Base-by-base conservation (phyloP, 2,329 filamentous ascomycete genomes). In the Helotiales sp. region DNA sequence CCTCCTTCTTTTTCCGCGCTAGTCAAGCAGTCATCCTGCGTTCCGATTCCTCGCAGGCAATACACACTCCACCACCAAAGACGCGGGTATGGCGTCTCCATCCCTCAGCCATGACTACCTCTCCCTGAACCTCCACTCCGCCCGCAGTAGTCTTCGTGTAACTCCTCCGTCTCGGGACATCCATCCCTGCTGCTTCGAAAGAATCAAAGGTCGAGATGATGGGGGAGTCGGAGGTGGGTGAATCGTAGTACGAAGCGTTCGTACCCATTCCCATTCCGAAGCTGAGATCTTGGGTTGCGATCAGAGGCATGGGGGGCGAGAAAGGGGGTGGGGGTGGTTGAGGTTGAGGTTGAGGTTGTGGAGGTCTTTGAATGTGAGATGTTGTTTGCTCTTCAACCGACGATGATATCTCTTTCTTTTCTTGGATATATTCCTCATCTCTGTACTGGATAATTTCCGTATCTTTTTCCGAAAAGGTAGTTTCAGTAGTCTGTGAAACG, bases 71-170 rank as follows among this genome's bases (percentile, higher is more conserved):
- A 15, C 72, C 72, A 2, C 72, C 72, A 61, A 73, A 74, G 17
- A 74, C 72, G 28, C 68, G 63, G 17, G 72, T 74, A 47, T 74
- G 72, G 54, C 72, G 57, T 28, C 69, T 61, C 72, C 72, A 74
- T 24, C 68, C 69, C 20, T 73, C 69, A 3, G 45, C 67, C 22
- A 67, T 65, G 4, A 73, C 58, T 52, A 74, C 70, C 58, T 74
- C 72, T 2, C 71, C 72, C 7, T 50, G 59, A 8, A 74, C 64
- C 11, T 71, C 66, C 11, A 65, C 64, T 15, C 68, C 70, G 3
- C 20, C 20, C 3, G 30, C 45, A n/a, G 63, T 65, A 15, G 57
- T 68, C 49, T 69, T 71, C 28, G 67, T 71, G 52, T 74, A 74
- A 11, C 69, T 70, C 30, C 71, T 68, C 37, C 72, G 24, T 43